phyloP scores from a whole-genome alignment of 331 rosid genomes.

The Acacia pycnantha region DNA sequence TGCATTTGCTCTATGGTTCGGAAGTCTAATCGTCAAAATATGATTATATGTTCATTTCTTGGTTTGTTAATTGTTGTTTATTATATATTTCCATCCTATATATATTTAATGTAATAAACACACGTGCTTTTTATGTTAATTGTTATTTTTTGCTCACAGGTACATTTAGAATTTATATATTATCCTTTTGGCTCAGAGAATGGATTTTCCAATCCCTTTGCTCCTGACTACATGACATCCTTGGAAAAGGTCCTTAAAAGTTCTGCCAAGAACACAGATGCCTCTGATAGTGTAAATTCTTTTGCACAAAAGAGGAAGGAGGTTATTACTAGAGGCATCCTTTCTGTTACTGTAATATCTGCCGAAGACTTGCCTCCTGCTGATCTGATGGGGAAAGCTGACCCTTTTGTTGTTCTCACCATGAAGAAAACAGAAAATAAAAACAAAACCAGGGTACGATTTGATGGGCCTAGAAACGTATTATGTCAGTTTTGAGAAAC shows the following conservation, averaged over 20 bases:
- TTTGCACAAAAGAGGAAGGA: constrained; percentile 67
- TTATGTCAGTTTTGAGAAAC: constrained; percentile 11
- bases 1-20: not conserved
- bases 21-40: not conserved
- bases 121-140: constrained; percentile 8
- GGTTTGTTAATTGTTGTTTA: not conserved
- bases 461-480: constrained; percentile 22
- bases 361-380: constrained; percentile 89
- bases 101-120: constrained; percentile 16
- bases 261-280: constrained; percentile 57
- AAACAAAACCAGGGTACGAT: constrained; percentile 84
- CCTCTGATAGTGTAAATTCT: constrained; percentile 55
- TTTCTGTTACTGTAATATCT: constrained; percentile 80
- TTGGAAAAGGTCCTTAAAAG: constrained; percentile 78
- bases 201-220: constrained; percentile 71
- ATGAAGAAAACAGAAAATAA: constrained; percentile 83
- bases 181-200: constrained; percentile 74
- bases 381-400: constrained; percentile 91
- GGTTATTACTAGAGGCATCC: constrained; percentile 90
- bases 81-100: not conserved
- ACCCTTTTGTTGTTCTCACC: constrained; percentile 80
- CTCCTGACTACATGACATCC: constrained; percentile 67
- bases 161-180: constrained; percentile 90
- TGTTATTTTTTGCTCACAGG: constrained; percentile 47
- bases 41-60: constrained; percentile 15